Conservation (phyloP, 2,329 filamentous ascomycete species). For the Phaeosphaeria sp. region DNA sequence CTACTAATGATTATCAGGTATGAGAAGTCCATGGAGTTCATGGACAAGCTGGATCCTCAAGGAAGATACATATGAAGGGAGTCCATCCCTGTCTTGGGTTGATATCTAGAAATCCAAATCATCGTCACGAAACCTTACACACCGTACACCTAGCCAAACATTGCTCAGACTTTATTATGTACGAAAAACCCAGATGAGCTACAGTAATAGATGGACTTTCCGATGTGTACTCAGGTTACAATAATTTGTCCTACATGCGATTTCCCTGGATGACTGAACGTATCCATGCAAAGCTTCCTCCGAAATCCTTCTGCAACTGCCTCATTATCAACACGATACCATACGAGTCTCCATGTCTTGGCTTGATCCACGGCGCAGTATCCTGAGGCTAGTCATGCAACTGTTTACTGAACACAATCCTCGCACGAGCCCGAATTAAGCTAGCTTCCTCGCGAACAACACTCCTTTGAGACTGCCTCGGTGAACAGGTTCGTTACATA, state of each 20-base stretch:
- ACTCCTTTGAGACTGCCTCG: not conserved
- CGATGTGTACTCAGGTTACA: not conserved
- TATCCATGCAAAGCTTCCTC: not conserved
- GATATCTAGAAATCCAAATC: not conserved
- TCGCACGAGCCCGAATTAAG: not conserved
- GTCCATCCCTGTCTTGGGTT: not conserved
- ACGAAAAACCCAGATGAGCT: not conserved
- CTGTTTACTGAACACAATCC: slow-evolving; percentile 2
- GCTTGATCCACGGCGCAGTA: not conserved
- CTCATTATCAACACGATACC: not conserved
- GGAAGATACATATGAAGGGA: slow-evolving; percentile 73
- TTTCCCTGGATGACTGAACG: not conserved
- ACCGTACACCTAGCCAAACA: not conserved
- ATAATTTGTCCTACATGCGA: not conserved
- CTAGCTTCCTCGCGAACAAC: not conserved
- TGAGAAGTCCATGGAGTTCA: slow-evolving; percentile 92
- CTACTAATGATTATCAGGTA: slow-evolving; percentile 59
- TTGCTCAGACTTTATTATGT: not conserved
- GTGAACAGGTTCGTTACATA: not conserved
- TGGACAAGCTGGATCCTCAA: slow-evolving; percentile 82
- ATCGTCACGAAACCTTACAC: not conserved
- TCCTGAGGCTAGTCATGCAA: not conserved
- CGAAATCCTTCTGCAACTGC: not conserved
- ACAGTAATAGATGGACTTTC: not conserved
- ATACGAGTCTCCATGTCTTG: not conserved